A percentile compares a stretch with the other conserved stretches of the same genome.
Conservation (phyloP, 2,329 filamentous ascomycete species). For the Nigrospora oryzae region DNA sequence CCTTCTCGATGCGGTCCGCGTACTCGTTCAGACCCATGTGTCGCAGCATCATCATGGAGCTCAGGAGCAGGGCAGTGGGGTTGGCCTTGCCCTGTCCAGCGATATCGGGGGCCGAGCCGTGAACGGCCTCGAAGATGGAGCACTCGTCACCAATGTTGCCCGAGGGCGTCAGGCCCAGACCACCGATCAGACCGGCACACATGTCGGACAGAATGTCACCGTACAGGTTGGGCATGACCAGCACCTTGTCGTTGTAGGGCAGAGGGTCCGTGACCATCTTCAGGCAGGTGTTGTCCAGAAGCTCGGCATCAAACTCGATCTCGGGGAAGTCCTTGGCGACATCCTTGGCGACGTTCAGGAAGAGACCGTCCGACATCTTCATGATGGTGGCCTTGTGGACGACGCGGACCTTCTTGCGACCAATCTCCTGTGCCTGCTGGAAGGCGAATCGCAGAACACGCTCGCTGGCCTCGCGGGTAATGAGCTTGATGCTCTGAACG, state of each 20-base stretch:
- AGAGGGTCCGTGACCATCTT: conserved; percentile 96
- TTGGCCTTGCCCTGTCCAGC: conserved; percentile 94
- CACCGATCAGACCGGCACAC: conserved; percentile 97
- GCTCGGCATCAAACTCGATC: conserved; percentile 94
- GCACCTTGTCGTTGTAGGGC: conserved; percentile 98
- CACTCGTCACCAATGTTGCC: conserved; percentile 99
- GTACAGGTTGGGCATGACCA: conserved; percentile 97
- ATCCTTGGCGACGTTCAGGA: conserved; percentile 78
- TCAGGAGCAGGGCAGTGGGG: conserved; percentile 90
- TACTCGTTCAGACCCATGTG: conserved; percentile 90
- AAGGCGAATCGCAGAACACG: conserved; percentile 95
- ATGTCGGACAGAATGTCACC: conserved; percentile 99
- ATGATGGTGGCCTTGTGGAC: conserved; percentile 99
- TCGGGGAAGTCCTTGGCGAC: conserved; percentile 92
- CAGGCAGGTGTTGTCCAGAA: conserved; percentile 98
- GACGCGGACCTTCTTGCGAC: conserved; percentile 92
- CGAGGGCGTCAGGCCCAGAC: conserved; percentile 91
- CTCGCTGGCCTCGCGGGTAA: conserved; percentile 90
- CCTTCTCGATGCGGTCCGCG: conserved; percentile 82
- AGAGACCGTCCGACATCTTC: conserved; percentile 99
- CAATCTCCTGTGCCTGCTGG: conserved; percentile 90
- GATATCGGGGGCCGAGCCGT: conserved; percentile 95
- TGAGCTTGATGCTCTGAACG: conserved; percentile 99
- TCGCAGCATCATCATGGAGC: conserved; percentile 98
- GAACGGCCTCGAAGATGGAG: conserved; percentile 99